These are phyloP conservation scores for Schrenkiella parvula DNA, from an alignment of 345 rosid species.

Conservation along the genomic window DNA sequence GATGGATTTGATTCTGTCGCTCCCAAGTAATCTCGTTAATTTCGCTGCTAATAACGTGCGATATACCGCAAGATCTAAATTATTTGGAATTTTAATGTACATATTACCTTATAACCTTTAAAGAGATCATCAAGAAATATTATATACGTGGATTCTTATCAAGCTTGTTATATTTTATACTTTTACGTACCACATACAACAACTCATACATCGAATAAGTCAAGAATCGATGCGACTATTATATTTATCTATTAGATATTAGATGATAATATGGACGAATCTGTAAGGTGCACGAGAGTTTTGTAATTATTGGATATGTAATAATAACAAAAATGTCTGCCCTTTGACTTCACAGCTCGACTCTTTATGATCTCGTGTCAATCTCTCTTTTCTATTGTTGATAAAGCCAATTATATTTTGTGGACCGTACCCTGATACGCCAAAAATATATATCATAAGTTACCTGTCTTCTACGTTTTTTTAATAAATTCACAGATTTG, in stretches of 20 bases:
- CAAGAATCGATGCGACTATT: constrained; percentile 7
- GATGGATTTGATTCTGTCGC: background rate
- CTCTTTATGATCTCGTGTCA: constrained; percentile 28
- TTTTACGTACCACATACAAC: constrained; percentile 4
- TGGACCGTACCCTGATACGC: constrained; percentile 32
- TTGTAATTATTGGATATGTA: constrained; percentile 29
- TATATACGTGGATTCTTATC: background rate
- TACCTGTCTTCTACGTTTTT: constrained; percentile 25
- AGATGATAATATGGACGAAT: constrained; percentile 12
- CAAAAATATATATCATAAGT: constrained; percentile 8
- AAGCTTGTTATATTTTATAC: background rate
- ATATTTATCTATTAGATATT: background rate
- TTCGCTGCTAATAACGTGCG: background rate
- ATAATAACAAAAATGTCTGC: constrained; percentile 12
- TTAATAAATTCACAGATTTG: background rate
- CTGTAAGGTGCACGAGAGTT: constrained; percentile 31
- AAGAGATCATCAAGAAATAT: background rate
- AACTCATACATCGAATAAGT: background rate
- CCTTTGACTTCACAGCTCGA: constrained; percentile 35
- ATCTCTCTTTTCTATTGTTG: background rate
- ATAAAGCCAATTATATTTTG: constrained; percentile 4
- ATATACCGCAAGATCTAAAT: background rate
- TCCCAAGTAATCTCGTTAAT: background rate
- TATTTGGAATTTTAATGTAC: background rate
- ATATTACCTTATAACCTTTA: background rate